Conservation (phyloP, 1,284 basidiomycete genomes). For the Salmacisia buchloeana region DNA sequence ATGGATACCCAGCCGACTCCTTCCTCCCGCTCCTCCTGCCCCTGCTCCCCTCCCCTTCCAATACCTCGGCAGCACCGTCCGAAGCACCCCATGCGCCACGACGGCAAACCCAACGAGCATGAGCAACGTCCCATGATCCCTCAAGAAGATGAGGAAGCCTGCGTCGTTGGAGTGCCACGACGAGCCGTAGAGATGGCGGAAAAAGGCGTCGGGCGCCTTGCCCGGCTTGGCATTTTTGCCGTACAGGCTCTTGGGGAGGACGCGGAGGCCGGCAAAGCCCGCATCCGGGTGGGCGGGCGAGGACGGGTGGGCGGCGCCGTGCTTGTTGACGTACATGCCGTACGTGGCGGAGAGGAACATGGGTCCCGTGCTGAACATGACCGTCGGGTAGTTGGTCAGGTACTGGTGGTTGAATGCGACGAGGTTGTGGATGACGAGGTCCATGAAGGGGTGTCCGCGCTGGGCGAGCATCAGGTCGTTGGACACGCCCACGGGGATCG, state of each 20-base stretch:
- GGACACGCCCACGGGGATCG: constrained; percentile 78
- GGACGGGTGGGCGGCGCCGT: constrained; percentile 84
- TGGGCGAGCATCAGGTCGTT: constrained; percentile 95
- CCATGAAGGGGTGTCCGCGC: constrained; percentile 80
- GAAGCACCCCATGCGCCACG: constrained; percentile 6
- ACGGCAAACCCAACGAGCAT: constrained; percentile 20
- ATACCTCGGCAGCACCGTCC: constrained; percentile 1
- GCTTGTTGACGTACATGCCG: constrained; percentile 53
- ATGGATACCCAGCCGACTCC: too few species aligned
- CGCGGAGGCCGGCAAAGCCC: constrained; percentile 58
- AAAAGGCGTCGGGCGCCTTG: constrained; percentile 83
- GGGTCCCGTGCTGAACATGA: constrained; percentile 95
- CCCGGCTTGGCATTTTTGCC: constrained; percentile 85
- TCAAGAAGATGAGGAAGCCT: constrained; percentile 47
- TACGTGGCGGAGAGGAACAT: constrained; percentile 51
- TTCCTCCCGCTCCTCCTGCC: too few species aligned
- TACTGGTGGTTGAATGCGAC: constrained; percentile 88
- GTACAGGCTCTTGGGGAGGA: constrained; percentile 87
- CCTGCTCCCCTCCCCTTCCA: constrained; percentile 5
- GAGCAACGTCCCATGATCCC: constrained; percentile 39
- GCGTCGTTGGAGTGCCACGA: constrained; percentile 65
- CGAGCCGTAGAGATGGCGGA: constrained; percentile 84
- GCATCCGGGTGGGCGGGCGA: constrained; percentile 71
- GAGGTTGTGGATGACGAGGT: constrained; percentile 82
- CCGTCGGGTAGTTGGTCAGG: constrained; percentile 92